Evolutionary conservation across 225 moss, liverwort and hornwort species (phyloP), one percentile per base, ranked within the genome.

Genomic region (Physcomitrium patens): DNA sequence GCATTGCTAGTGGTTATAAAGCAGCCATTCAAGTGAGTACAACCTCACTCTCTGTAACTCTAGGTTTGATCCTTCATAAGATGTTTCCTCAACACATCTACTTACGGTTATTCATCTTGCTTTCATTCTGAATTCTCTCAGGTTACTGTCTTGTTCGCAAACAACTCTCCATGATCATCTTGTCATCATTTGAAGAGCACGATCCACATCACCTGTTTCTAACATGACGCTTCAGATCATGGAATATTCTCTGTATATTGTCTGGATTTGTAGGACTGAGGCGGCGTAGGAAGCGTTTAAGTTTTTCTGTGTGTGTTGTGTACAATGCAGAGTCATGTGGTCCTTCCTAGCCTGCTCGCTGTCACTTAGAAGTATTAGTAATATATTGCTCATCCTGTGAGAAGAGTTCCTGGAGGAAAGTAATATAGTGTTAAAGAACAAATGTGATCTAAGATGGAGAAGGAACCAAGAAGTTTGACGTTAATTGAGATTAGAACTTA

Each of bases 21-120:
- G 82, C 84, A 6, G 71, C 79, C 53, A 82, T 87, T 46, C 84
- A 87, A 50, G 87, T 87, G 79, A 72, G 84, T 74, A 1, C 72
- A 13, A 13, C 72, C 31, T 37, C 31, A 37, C 31, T 37, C 31
- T 37, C 2, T 37, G 31, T 37, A 37, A 37, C 31, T 37, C 31
- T 37, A 37, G 31, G 31, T 37, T 37, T 37, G 31, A 37, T 4
- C 31, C 31, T 37, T 37, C 31, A 37, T 0, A 37, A 37, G 31
- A 37, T 37, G 31, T 37, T 37, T 37, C 31, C 31, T 37, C 31
- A 37, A 37, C 7, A 37, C 31, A 37, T 37, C 31, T 37, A 37
- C 31, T 37, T 37, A 31, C 31, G 31, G 31, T 37, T 37, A 7
- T 37, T 37, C 31, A 4, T 37, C 31, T 37, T 37, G 31, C 31